Evolutionary conservation across 2,329 filamentous ascomycete genomes (phyloP), one percentile per base, ranked within the genome.

Genomic region (Ophiosphaerella herpotricha): DNA sequence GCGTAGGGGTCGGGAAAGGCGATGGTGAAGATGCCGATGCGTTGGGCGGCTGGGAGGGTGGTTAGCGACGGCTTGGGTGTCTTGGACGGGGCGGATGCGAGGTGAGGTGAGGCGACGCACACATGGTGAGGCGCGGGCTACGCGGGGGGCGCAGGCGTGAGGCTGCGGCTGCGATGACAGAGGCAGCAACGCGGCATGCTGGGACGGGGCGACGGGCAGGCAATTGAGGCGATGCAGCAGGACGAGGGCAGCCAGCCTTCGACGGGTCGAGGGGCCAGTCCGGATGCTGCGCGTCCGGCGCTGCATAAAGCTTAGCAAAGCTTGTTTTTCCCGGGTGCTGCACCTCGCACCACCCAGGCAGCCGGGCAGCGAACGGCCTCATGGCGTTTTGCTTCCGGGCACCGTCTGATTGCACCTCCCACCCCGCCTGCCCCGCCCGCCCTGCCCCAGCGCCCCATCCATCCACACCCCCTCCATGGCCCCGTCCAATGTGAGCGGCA

Each of bases 21-120:
- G 43, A 72, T 70, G 49, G 71, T 73, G 52, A 68, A 70, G 49
- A 74, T 54, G 42, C 63, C 60, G 44, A 74, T 64, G 46, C 62
- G 60, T 49, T 67, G 63, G 57, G 71, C 71, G 50, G 65, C 70
- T 72, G 56, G 4, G 11, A 11, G 14, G 29, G 57, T 40, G 26
- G 21, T 33, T 16, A 41, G 39, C 18, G 29, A 16, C 26, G 29
- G 18, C 24, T 31, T 18, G 12, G 2, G 4, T 32, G 39, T 14
- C 14, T 36, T 46, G 32, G 37, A 39, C 23, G 32, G 43, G 35
- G 42, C 29, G 46, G 55, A 31, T 38, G 35, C 43, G 48, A 43
- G 16, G 51, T 33, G 38, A 43, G 42, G 40, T 13, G 35, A 62
- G 50, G 55, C 63, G 60, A 73, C 70, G 59, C 73, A 76, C 74